These are phyloP conservation scores for Lentinula sp. DNA, from an alignment of 768 basidiomycete genomes.

Conservation along the genomic window DNA sequence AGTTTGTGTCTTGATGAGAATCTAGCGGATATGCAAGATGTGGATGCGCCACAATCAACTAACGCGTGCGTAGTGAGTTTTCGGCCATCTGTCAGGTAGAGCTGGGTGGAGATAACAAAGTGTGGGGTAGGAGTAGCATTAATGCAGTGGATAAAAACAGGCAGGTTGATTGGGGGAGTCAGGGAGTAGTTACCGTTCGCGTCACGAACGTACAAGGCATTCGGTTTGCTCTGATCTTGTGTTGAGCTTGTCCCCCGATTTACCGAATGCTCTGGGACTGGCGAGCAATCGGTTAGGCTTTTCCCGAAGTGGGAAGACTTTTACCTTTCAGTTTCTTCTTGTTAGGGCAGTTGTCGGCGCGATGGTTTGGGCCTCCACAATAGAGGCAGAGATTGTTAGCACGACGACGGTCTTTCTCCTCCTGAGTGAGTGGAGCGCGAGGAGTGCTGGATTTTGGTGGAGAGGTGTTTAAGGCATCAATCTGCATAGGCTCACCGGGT, in stretches of 20 bases:
- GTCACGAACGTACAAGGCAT: neutral
- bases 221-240: neutral
- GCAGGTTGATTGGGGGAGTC: neutral
- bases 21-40: conserved; percentile 31
- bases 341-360: conserved; percentile 12
- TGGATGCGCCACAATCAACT: conserved; percentile 17
- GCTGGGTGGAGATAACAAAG: conserved; percentile 16
- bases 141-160: conserved; percentile 7
- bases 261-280: conserved; percentile 12
- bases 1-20: conserved; percentile 26
- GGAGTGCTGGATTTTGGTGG: neutral
- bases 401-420: conserved; percentile 10
- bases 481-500: neutral
- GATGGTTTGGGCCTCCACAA: conserved; percentile 15
- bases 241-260: conserved; percentile 2
- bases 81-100: conserved; percentile 7
- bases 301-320: conserved; percentile 4
- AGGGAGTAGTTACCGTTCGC: neutral
- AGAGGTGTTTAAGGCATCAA: neutral
- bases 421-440: conserved; percentile 3
- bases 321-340: conserved; percentile 7
- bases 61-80: conserved; percentile 12
- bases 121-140: conserved; percentile 8
- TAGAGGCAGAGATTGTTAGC: conserved; percentile 15
- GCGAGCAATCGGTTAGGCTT: conserved; percentile 14